Evolutionary conservation across 139 green algal species (phyloP).

Genomic region (Volvox reticuliferus): DNA sequence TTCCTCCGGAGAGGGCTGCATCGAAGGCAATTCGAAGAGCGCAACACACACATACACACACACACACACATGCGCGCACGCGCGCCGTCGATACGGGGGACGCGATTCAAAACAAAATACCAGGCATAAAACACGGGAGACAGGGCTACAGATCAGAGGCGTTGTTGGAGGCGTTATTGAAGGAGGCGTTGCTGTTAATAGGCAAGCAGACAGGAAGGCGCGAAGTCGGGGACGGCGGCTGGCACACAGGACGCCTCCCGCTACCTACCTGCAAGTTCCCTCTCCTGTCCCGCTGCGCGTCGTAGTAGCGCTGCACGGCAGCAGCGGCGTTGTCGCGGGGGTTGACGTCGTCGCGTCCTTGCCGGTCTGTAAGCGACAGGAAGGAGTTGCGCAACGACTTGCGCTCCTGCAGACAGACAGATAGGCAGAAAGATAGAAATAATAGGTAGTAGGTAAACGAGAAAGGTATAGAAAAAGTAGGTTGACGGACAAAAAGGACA

Average conservation of each 20-base stretch:
- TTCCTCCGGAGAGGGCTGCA: constrained; percentile 45
- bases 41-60: background rate
- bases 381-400: constrained; percentile 63
- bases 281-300: constrained; percentile 9
- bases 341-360: background rate
- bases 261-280: constrained; percentile 39
- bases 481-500: too few species aligned
- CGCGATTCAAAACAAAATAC: background rate
- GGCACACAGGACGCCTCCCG: background rate
- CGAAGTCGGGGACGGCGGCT: background rate
- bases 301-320: constrained; percentile 37
- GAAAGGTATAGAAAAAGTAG: too few species aligned
- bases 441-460: too few species aligned
- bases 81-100: background rate
- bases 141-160: background rate
- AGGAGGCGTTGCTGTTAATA: background rate
- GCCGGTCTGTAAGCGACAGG: constrained; percentile 33
- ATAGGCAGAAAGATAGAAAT: too few species aligned
- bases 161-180: background rate
- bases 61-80: background rate
- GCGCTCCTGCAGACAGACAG: constrained; percentile 53
- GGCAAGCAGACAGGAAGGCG: background rate
- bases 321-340: constrained; percentile 11
- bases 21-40: too few species aligned
- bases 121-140: background rate